Evolutionary conservation across 768 basidiomycete genomes (phyloP).

Genomic region (Strobilomyces echinocephalus): DNA sequence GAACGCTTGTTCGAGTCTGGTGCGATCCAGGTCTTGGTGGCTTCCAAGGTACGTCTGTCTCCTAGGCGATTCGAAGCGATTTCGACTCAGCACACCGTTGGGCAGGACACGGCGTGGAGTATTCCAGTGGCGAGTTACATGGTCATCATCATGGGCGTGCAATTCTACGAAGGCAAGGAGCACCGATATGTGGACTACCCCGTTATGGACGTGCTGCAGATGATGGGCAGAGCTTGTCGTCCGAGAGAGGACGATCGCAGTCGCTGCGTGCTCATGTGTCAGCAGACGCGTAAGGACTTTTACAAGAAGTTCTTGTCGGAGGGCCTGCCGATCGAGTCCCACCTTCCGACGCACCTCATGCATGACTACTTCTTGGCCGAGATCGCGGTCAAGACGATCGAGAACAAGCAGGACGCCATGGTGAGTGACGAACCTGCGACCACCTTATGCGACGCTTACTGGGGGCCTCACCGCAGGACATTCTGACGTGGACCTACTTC

Average conservation of each 20-base stretch:
- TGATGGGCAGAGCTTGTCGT: slow-evolving; percentile 98
- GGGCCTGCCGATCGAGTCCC: slow-evolving; percentile 96
- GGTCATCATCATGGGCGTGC: slow-evolving; percentile 42
- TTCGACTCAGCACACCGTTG: background rate
- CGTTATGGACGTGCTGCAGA: slow-evolving; percentile 96
- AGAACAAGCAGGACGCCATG: slow-evolving; percentile 98
- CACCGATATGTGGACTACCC: slow-evolving; percentile 98
- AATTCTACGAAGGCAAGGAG: slow-evolving; percentile 93
- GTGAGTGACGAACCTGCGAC: slow-evolving; percentile 32
- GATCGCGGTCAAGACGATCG: slow-evolving; percentile 97
- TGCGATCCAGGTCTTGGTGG: slow-evolving; percentile 91
- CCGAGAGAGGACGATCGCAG: slow-evolving; percentile 84
- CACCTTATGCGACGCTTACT: background rate
- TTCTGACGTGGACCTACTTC: slow-evolving; percentile 98
- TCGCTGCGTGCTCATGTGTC: slow-evolving; percentile 95
- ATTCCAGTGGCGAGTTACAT: slow-evolving; percentile 87
- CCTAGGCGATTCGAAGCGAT: background rate
- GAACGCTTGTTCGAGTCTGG: slow-evolving; percentile 90
- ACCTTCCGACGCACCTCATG: slow-evolving; percentile 81
- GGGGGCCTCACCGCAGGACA: slow-evolving; percentile 53
- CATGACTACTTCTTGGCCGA: slow-evolving; percentile 99
- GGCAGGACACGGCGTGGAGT: slow-evolving; percentile 92
- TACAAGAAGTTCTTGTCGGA: slow-evolving; percentile 98
- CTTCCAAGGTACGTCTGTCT: slow-evolving; percentile 67
- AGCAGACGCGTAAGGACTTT: slow-evolving; percentile 96